These are phyloP conservation scores for Aspergillus calidoustus DNA, from an alignment of 2,329 filamentous ascomycete species.

Conservation along the genomic window DNA sequence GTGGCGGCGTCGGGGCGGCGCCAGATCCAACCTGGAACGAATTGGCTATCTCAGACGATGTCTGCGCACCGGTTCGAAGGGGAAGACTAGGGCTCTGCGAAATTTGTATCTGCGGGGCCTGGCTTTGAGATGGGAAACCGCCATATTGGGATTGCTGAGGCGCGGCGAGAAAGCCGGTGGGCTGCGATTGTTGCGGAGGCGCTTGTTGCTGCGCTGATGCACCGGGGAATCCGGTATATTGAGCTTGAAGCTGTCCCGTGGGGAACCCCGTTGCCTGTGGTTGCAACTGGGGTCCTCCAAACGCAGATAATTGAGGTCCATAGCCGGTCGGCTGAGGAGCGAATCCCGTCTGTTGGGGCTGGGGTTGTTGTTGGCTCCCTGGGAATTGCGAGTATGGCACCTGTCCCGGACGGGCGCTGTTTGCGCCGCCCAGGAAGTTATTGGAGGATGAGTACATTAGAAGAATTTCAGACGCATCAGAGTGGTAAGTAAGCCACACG, in stretches of 20 bases:
- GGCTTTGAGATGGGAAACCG: conserved; percentile 55
- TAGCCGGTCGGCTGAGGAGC: conserved; percentile 61
- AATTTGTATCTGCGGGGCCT: conserved; percentile 41
- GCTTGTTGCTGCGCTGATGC: conserved; percentile 24
- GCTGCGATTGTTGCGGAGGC: conserved; percentile 50
- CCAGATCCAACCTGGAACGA: conserved; percentile 59
- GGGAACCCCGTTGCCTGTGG: conserved; percentile 72
- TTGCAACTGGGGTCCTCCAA: conserved; percentile 60
- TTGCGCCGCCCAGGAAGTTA: conserved; percentile 80
- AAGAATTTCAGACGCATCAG: conserved; percentile 32
- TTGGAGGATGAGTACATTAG: conserved; percentile 90
- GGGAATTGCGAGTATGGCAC: conserved; percentile 49
- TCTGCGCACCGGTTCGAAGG: conserved; percentile 61
- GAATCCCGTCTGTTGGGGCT: conserved; percentile 59
- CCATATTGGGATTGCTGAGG: conserved; percentile 66
- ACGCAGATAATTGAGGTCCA: conserved; percentile 59
- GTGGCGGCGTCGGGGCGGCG: conserved; percentile 64
- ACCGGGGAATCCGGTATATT: conserved; percentile 56
- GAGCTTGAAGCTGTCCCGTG: conserved; percentile 49
- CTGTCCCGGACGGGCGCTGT: conserved; percentile 72
- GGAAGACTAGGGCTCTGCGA: conserved; percentile 53
- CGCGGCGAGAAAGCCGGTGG: conserved; percentile 47
- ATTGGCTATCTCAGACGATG: conserved; percentile 66
- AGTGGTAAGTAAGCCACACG: conserved; percentile 7
- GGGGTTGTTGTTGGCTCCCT: conserved; percentile 54